Conservation (phyloP, 139 green algal genomes). For the Choricystis sp. region DNA sequence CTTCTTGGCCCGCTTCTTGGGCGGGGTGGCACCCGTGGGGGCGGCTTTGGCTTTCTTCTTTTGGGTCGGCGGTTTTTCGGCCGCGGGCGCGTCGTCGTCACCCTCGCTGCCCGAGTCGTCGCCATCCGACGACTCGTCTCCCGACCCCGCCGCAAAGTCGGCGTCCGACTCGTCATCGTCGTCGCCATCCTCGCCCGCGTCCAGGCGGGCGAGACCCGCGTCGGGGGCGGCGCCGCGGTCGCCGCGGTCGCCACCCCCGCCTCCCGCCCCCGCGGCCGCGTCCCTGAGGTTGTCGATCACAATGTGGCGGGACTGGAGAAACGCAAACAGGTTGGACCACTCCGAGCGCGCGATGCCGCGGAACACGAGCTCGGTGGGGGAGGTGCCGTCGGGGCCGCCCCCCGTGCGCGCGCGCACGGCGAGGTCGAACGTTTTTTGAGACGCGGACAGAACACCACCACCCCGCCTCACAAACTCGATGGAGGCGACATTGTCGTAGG, state of each 20-base stretch:
- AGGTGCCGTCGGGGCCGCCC: no score
- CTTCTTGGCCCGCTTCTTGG: slow-evolving; percentile 26
- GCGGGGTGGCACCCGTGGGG: background rate
- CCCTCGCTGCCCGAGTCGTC: slow-evolving; percentile 47
- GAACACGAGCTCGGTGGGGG: slow-evolving; percentile 69
- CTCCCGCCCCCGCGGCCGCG: slow-evolving; percentile 42
- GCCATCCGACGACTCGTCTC: slow-evolving; percentile 6
- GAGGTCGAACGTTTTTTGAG: slow-evolving; percentile 83
- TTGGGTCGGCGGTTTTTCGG: slow-evolving; percentile 4
- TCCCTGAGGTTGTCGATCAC: slow-evolving; percentile 70
- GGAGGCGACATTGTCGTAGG: slow-evolving; percentile 67
- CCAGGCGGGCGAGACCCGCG: slow-evolving; percentile 4
- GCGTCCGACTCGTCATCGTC: slow-evolving; percentile 36
- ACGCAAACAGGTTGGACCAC: slow-evolving; percentile 83
- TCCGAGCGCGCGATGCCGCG: slow-evolving; percentile 73
- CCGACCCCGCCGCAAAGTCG: slow-evolving; percentile 21
- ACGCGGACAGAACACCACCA: slow-evolving; percentile 16
- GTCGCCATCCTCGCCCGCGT: background rate
- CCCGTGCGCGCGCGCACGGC: slow-evolving; percentile 25
- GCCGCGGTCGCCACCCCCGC: slow-evolving; percentile 1
- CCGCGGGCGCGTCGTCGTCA: slow-evolving; percentile 8
- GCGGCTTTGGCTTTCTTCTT: slow-evolving; percentile 8
- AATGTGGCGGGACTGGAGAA: slow-evolving; percentile 69
- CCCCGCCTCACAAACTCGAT: slow-evolving; percentile 79
- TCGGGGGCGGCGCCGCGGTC: background rate